Evolutionary conservation across 2,329 filamentous ascomycete genomes (phyloP).

Genomic region (Penicillium sp.): DNA sequence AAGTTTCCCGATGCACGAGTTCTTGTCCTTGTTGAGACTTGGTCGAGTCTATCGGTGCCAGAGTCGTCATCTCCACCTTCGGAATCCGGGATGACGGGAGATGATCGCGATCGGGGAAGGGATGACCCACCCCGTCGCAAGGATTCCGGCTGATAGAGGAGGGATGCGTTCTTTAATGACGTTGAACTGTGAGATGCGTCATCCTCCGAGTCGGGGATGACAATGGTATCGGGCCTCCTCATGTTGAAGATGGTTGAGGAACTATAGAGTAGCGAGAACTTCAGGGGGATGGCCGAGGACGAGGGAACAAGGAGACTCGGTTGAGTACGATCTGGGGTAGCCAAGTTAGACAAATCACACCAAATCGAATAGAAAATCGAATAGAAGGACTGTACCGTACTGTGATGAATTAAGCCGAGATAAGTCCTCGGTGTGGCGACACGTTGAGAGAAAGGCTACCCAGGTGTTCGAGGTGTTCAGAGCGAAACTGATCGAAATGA

Average conservation of each 20-base stretch:
- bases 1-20: slow-evolving; percentile 1
- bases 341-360: not conserved
- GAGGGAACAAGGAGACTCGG: not conserved
- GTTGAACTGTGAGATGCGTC: slow-evolving; percentile 13
- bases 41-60: slow-evolving; percentile 5
- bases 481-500: not conserved
- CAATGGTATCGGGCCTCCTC: slow-evolving; percentile 13
- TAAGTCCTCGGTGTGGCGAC: not conserved
- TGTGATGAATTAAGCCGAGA: not conserved
- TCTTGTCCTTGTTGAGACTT: not conserved
- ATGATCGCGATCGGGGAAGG: slow-evolving; percentile 13
- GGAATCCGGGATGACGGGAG: slow-evolving; percentile 19
- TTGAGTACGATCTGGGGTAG: not conserved
- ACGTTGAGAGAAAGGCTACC: not conserved
- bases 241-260: slow-evolving; percentile 4
- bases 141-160: slow-evolving; percentile 7
- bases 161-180: slow-evolving; percentile 15
- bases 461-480: not conserved
- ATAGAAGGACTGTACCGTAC: not conserved
- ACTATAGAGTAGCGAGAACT: not conserved
- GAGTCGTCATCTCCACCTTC: slow-evolving; percentile 17
- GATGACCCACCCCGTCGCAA: slow-evolving; percentile 12
- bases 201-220: slow-evolving; percentile 21
- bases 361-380: not conserved
- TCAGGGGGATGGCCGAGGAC: not conserved